Conservation (phyloP, 2,329 filamentous ascomycete species). For the Hirsutella minnesotensis region DNA sequence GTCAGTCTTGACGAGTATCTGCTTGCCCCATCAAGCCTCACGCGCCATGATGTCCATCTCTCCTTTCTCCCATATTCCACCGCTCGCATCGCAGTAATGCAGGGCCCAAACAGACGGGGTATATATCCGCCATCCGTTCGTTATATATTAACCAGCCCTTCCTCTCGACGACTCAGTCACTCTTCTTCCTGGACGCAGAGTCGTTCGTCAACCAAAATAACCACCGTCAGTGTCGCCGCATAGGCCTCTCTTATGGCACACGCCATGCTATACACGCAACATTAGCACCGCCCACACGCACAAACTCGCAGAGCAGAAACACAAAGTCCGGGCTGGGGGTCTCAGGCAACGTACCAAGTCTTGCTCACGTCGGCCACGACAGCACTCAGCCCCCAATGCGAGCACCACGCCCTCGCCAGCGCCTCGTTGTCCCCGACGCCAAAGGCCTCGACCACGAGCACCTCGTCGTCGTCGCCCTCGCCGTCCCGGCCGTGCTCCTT, state of each 20-base stretch:
- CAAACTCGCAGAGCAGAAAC: too few species aligned
- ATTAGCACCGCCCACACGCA: too few species aligned
- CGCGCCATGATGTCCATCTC: too few species aligned
- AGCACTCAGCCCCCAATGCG: conserved; percentile 61
- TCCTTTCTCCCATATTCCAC: too few species aligned
- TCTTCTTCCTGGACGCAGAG: conserved; percentile 30
- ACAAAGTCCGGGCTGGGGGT: too few species aligned
- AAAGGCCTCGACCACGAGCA: conserved; percentile 61
- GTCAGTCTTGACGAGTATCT: too few species aligned
- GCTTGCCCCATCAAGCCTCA: too few species aligned
- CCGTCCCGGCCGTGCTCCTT: conserved; percentile 28
- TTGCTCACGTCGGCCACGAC: conserved; percentile 56
- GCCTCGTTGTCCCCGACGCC: conserved; percentile 67
- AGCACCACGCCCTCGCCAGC: conserved; percentile 64
- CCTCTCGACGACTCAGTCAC: background rate
- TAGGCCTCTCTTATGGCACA: conserved; percentile 68
- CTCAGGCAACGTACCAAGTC: conserved; percentile 50
- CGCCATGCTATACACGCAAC: conserved; percentile 42
- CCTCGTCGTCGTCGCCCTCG: conserved; percentile 37
- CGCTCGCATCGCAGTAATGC: too few species aligned
- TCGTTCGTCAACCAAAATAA: conserved; percentile 51
- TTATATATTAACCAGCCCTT: too few species aligned
- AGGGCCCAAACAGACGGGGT: too few species aligned
- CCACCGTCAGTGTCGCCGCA: conserved; percentile 59
- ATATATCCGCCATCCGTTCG: too few species aligned